Evolutionary conservation across 768 basidiomycete species (phyloP), one percentile per base, ranked within the genome.

Genomic region (Boletus bicolor): DNA sequence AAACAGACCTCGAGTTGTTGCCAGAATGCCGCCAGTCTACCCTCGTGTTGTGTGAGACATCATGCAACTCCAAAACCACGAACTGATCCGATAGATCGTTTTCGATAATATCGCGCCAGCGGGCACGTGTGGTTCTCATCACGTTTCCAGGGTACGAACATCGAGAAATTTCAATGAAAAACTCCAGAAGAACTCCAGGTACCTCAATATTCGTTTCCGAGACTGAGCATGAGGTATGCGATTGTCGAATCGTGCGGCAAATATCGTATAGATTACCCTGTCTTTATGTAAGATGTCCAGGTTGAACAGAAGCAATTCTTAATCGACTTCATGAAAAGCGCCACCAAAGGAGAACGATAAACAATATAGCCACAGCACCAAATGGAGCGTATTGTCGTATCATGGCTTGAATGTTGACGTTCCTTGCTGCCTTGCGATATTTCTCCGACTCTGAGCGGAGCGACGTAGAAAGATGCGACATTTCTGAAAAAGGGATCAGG

Each of bases 381-480:
- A 98, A 72, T 2, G 97, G 97, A 38, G 95, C 97, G 73, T 95
- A 99, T 68, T 98, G 93, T 57, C 97, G 85, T 61, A 98, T 70
- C 86, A 98, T 88, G 14, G 94, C 93, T 62, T 95, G 83, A 52
- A 95, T 69, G 68, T 98, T 98, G 74, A 99, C 90, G 65, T 97
- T 93, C 62, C 91, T 80, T 26, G 97, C 93, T 28, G 93, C 93
- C 74, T 91, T 95, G 48, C 96, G 86, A 73, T 98, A 99, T 75
- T 92, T 98, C 76, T 97, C 91, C 17, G 94, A 97, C 74, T 99
- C 97, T 45, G 95, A 89, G 45, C 93, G 86, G 37, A 99, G 79
- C 7, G 93, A 96, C 3, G 89, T 92, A 24, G 95, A 98, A 52
- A 99, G 77, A 69, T 95, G 91, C 21, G 94, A 97, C 97, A 99